Evolutionary conservation across 2,329 filamentous ascomycete species (phyloP).

Genomic region (Mariannaea sp.): DNA sequence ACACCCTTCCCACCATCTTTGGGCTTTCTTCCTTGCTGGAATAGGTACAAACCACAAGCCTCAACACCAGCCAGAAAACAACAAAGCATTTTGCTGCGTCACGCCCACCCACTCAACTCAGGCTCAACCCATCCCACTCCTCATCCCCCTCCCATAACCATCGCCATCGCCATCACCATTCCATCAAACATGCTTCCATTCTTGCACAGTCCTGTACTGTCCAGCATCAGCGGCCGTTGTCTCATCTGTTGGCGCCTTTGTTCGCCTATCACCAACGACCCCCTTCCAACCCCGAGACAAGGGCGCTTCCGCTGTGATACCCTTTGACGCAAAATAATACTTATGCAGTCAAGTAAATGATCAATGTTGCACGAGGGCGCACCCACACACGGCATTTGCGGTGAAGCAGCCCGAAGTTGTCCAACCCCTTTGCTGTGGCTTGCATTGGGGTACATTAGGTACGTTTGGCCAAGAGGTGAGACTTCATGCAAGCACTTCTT

Average conservation of each 20-base stretch:
- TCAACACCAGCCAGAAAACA: constrained; percentile 22
- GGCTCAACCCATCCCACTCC: not conserved
- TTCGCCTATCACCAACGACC: constrained; percentile 27
- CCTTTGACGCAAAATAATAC: too few species aligned
- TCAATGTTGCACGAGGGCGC: too few species aligned
- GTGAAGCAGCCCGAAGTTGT: constrained; percentile 14
- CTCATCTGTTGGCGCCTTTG: constrained; percentile 23
- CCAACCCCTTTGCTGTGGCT: constrained; percentile 17
- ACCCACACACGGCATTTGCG: constrained; percentile 19
- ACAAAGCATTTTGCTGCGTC: not conserved
- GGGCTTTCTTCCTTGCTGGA: not conserved
- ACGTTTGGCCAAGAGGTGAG: not conserved
- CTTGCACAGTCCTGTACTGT: constrained; percentile 17
- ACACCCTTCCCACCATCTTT: constrained; percentile 14
- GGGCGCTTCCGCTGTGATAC: constrained; percentile 16
- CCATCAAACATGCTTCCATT: too few species aligned
- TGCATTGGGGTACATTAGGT: constrained; percentile 20
- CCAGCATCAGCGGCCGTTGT: constrained; percentile 11
- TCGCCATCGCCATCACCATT: too few species aligned
- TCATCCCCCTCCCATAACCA: not conserved
- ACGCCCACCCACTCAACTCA: too few species aligned
- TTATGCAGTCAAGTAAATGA: too few species aligned
- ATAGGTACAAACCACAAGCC: not conserved
- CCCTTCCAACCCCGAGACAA: constrained; percentile 1
- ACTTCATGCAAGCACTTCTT: not conserved